phyloP scores from a whole-genome alignment of 306 rosid species.

The Vicia sativa region DNA sequence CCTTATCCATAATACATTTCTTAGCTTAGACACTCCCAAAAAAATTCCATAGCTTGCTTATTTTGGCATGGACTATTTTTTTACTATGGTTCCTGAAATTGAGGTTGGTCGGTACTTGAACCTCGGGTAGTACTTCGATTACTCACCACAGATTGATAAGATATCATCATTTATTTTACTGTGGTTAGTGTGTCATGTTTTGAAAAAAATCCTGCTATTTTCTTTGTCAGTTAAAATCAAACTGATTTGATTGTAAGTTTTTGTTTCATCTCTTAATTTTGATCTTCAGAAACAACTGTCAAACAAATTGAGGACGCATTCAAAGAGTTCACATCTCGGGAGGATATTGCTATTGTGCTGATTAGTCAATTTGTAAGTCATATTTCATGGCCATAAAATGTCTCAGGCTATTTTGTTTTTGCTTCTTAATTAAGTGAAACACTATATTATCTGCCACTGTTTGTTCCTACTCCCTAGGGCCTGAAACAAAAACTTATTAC shows the following conservation, averaged over 20 bases:
- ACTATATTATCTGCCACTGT: conserved; percentile 32
- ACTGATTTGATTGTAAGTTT: conserved; percentile 33
- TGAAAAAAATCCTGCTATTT: conserved; percentile 3
- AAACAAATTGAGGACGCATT: conserved; percentile 95
- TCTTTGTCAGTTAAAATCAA: conserved; percentile 23
- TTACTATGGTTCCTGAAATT: conserved; percentile 18
- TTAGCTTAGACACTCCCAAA: conserved; percentile 23
- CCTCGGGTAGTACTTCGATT: conserved; percentile 7
- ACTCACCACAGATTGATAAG: conserved; percentile 15
- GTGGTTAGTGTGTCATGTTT: neutral
- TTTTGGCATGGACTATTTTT: conserved; percentile 7
- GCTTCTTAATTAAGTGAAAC: conserved; percentile 16
- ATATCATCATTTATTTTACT: neutral
- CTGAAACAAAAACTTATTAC: conserved; percentile 15
- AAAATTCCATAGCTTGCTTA: neutral
- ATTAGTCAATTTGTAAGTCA: conserved; percentile 94
- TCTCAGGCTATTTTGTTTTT: conserved; percentile 1
- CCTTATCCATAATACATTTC: conserved; percentile 12
- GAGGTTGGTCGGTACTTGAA: conserved; percentile 21
- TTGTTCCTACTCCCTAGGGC: conserved; percentile 12
- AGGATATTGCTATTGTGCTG: conserved; percentile 81
- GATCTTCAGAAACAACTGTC: conserved; percentile 74
- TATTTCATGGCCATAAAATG: conserved; percentile 30
- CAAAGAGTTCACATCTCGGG: conserved; percentile 85
- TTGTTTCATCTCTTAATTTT: conserved; percentile 27